Conservation (phyloP, 2,329 filamentous ascomycete genomes). For the Alternaria consortialis region DNA sequence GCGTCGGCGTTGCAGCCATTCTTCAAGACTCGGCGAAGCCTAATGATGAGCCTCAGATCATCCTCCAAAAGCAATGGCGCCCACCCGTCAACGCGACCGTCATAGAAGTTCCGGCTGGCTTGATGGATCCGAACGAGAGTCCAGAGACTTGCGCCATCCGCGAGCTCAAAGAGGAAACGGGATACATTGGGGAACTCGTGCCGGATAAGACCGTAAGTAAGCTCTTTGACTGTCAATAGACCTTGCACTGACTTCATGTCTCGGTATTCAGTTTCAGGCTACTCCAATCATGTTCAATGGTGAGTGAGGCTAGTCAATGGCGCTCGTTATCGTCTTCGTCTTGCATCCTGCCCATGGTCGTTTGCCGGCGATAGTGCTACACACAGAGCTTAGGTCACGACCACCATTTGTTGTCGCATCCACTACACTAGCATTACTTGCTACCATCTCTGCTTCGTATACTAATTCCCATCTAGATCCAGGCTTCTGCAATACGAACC, state of each 20-base stretch:
- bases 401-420: no score
- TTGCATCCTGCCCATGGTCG: background rate
- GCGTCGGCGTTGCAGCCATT: slow-evolving; percentile 76
- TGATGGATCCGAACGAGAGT: slow-evolving; percentile 68
- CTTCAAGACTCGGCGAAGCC: slow-evolving; percentile 54
- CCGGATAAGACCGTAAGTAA: slow-evolving; percentile 28
- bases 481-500: slow-evolving; percentile 55
- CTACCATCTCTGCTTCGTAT: background rate
- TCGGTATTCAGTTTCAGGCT: slow-evolving; percentile 38
- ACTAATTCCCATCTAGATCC: slow-evolving; percentile 41
- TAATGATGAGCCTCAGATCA: slow-evolving; percentile 43
- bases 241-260: background rate
- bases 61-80: slow-evolving; percentile 64
- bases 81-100: slow-evolving; percentile 68
- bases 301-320: slow-evolving; percentile 25
- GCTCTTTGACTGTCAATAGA: background rate
- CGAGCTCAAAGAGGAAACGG: slow-evolving; percentile 71
- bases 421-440: background rate
- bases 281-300: slow-evolving; percentile 57
- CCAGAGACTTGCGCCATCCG: slow-evolving; percentile 66
- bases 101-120: slow-evolving; percentile 69
- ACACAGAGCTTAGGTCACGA: background rate
- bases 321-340: background rate
- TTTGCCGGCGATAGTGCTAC: background rate
- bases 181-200: slow-evolving; percentile 63